phyloP scores from a whole-genome alignment of 176 grass and related monocot genomes.

The Lolium multiflorum region DNA sequence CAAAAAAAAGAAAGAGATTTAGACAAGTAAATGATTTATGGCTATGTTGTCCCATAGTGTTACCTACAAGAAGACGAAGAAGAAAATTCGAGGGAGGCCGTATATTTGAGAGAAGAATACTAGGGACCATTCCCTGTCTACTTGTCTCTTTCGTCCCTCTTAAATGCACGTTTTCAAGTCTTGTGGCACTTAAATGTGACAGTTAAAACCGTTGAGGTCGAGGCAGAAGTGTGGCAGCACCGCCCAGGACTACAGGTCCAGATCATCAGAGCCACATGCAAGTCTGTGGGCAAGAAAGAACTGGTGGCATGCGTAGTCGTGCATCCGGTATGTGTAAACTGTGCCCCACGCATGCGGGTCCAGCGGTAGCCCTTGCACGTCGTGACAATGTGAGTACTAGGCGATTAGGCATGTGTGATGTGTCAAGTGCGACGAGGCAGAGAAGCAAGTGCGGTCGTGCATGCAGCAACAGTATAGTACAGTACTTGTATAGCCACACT shows the following conservation, averaged over 20 bases:
- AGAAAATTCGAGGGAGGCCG: too few species aligned
- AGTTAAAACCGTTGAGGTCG: constrained; percentile 56
- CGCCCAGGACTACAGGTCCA: neutral
- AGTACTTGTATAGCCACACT: neutral
- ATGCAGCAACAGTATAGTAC: neutral
- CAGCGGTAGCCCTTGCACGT: too few species aligned
- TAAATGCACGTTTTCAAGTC: neutral
- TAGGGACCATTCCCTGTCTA: neutral
- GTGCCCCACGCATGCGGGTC: too few species aligned
- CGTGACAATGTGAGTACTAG: too few species aligned
- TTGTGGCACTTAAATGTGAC: constrained; percentile 30
- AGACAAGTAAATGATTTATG: too few species aligned
- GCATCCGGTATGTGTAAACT: too few species aligned
- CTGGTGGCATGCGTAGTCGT: too few species aligned
- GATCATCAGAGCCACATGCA: neutral
- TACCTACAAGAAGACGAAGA: too few species aligned
- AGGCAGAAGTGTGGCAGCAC: neutral
- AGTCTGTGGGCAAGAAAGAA: constrained; percentile 7
- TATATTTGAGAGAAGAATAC: too few species aligned
- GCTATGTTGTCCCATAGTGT: too few species aligned
- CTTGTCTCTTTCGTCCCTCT: neutral
- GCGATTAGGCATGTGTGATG: neutral
- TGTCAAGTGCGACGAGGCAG: neutral
- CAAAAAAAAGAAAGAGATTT: too few species aligned
- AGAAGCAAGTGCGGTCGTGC: neutral